A percentile compares a stretch with the other conserved stretches of the same genome.
Evolutionary conservation across 2,329 filamentous ascomycete species (phyloP).

Genomic region (Aspergillus aculeatinus): DNA sequence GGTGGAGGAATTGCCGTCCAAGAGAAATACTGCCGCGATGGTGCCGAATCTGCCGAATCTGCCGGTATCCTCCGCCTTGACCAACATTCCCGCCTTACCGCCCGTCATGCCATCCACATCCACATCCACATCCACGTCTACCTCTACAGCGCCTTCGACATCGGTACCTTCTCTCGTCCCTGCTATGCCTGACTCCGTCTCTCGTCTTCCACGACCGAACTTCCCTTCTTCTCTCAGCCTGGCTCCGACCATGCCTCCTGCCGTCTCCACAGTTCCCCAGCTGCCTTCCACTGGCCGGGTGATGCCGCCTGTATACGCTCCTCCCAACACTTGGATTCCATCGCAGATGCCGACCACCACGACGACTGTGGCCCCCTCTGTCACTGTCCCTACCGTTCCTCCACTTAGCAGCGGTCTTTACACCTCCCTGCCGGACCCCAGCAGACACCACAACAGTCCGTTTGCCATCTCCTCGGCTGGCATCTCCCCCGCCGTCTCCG

Average conservation of each 20-base stretch:
- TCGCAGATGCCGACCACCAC: conserved; percentile 39
- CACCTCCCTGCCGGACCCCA: conserved; percentile 36
- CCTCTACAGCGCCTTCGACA: conserved; percentile 24
- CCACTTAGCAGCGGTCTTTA: conserved; percentile 31
- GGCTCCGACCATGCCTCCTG: conserved; percentile 36
- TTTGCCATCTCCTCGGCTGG: conserved; percentile 54
- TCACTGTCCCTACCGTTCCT: conserved; percentile 28
- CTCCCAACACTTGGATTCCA: conserved; percentile 53
- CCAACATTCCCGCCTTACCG: conserved; percentile 32
- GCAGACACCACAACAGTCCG: conserved; percentile 50
- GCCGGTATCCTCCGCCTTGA: conserved; percentile 25
- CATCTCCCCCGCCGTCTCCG: conserved; percentile 68
- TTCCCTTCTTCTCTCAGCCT: conserved; percentile 59
- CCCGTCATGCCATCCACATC: conserved; percentile 34
- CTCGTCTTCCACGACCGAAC: conserved; percentile 68
- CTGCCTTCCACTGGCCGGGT: conserved; percentile 66
- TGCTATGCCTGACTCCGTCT: conserved; percentile 35
- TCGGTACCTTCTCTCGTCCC: conserved; percentile 36
- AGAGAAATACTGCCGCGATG: conserved; percentile 41
- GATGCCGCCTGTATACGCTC: conserved; percentile 71
- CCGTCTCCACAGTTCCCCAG: conserved; percentile 48
- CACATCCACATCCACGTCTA: conserved; percentile 18
- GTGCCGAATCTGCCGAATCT: conserved; percentile 27
- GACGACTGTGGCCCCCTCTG: conserved; percentile 22
- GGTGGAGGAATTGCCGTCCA: conserved; percentile 56